phyloP scores from a whole-genome alignment of 495 filamentous ascomycete species.

The Daldinia vernicosa region DNA sequence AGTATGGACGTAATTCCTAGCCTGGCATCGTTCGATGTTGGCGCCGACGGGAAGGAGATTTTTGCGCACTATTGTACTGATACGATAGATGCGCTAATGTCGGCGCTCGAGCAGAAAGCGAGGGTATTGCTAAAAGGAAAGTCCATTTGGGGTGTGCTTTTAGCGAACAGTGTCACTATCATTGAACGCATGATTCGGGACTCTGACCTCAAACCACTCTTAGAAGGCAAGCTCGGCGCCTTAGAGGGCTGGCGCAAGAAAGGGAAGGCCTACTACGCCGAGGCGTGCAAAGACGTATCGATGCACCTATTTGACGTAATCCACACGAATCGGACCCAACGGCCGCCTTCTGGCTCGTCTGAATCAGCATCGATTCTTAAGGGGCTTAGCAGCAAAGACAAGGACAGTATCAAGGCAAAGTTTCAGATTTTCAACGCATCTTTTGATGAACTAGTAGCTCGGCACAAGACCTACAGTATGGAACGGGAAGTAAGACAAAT shows the following conservation, averaged over 20 bases:
- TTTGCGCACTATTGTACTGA: conserved; percentile 87
- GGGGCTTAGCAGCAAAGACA: conserved; percentile 83
- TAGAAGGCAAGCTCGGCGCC: conserved; percentile 69
- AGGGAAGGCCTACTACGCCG: conserved; percentile 79
- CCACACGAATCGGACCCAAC: conserved; percentile 77
- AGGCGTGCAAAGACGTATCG: conserved; percentile 88
- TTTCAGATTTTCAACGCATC: conserved; percentile 86
- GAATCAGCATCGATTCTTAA: conserved; percentile 83
- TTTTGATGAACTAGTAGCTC: conserved; percentile 86
- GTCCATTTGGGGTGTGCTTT: conserved; percentile 82
- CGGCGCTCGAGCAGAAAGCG: conserved; percentile 77
- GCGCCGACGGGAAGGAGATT: conserved; percentile 88
- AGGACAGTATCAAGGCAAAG: conserved; percentile 95
- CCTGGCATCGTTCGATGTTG: conserved; percentile 81
- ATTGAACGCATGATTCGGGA: conserved; percentile 85
- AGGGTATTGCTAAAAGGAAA: conserved; percentile 79
- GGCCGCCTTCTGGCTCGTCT: conserved; percentile 73
- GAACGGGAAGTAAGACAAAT: conserved; percentile 85
- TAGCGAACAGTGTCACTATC: conserved; percentile 87
- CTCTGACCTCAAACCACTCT: conserved; percentile 78
- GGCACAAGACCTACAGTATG: conserved; percentile 82
- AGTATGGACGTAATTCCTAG: conserved; percentile 73
- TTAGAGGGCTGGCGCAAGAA: conserved; percentile 90
- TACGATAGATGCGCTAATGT: conserved; percentile 82
- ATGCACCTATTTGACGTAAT: conserved; percentile 88